Conservation (phyloP, 202 grass and related monocot species). For the Cymbopogon flexuosus region DNA sequence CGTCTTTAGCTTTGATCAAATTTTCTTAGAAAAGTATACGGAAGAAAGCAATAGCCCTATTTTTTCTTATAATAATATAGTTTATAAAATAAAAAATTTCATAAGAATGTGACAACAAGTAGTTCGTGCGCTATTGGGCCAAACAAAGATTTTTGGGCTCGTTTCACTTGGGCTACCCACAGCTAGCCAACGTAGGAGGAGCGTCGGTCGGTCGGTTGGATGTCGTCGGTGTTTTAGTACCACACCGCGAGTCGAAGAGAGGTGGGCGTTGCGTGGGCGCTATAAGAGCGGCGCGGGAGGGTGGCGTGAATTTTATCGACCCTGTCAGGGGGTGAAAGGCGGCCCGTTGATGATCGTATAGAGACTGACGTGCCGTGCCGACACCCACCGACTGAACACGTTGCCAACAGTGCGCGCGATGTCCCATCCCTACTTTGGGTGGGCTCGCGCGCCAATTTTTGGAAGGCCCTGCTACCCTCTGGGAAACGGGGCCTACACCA, state of each 20-base stretch:
- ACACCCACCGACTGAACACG: constrained; percentile 44
- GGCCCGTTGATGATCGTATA: constrained; percentile 54
- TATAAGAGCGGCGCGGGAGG: neutral
- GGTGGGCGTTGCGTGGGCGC: rapidly evolving
- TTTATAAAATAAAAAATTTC: too few species aligned
- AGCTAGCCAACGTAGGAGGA: neutral
- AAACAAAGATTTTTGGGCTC: neutral
- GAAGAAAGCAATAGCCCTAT: neutral
- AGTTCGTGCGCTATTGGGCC: neutral
- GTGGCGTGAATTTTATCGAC: rapidly evolving
- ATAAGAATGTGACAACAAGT: neutral
- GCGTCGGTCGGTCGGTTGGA: too few species aligned
- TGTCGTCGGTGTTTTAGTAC: constrained; percentile 21
- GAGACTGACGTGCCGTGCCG: constrained; percentile 52
- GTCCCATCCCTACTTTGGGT: constrained; percentile 46
- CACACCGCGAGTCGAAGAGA: neutral
- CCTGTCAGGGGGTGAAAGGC: constrained; percentile 51
- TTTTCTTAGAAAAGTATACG: neutral
- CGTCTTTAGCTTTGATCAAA: neutral
- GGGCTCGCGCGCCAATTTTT: constrained; percentile 53
- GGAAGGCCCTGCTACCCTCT: constrained; percentile 35
- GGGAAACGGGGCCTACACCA: constrained; percentile 38
- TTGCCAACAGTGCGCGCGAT: constrained; percentile 34
- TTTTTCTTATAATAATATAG: neutral
- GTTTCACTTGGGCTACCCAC: neutral